These are phyloP conservation scores for Globisporangium rhizosaccharum DNA, from an alignment of 352 stramenopile genomes.

Conservation along the genomic window DNA sequence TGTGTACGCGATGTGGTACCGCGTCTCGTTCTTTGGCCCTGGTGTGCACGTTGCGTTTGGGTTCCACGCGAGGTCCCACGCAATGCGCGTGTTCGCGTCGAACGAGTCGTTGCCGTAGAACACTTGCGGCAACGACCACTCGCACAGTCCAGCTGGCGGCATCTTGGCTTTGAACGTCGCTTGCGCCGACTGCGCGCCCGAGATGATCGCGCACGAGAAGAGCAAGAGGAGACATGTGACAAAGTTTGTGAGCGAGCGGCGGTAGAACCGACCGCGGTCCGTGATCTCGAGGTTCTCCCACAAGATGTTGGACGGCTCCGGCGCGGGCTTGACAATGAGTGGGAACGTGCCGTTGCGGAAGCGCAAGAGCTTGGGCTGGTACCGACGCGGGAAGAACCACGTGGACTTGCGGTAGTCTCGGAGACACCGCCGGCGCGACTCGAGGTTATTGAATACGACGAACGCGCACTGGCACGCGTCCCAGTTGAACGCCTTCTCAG, in stretches of 20 bases:
- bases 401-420: slow-evolving; percentile 66
- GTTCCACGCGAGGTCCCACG: slow-evolving; percentile 56
- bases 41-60: slow-evolving; percentile 36
- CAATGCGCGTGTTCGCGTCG: slow-evolving; percentile 5
- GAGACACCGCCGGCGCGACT: slow-evolving; percentile 67
- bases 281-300: slow-evolving; percentile 85
- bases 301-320: slow-evolving; percentile 83
- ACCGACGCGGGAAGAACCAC: slow-evolving; percentile 32
- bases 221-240: slow-evolving; percentile 72
- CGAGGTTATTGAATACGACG: slow-evolving; percentile 86
- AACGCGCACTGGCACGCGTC: slow-evolving; percentile 75
- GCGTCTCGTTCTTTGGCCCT: slow-evolving; percentile 18
- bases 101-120: slow-evolving; percentile 49
- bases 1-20: slow-evolving; percentile 60
- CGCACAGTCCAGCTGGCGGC: slow-evolving; percentile 48
- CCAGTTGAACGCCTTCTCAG: slow-evolving; percentile 40
- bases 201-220: slow-evolving; percentile 72
- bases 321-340: slow-evolving; percentile 45
- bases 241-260: slow-evolving; percentile 62
- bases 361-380: slow-evolving; percentile 49
- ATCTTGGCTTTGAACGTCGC: slow-evolving; percentile 66
- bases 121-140: slow-evolving; percentile 40
- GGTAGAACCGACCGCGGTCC: slow-evolving; percentile 44
- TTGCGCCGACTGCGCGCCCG: slow-evolving; percentile 65
- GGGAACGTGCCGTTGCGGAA: slow-evolving; percentile 49